Evolutionary conservation across 768 basidiomycete species (phyloP), one percentile per base, ranked within the genome.

Genomic region (Rhizopogon roseolus): DNA sequence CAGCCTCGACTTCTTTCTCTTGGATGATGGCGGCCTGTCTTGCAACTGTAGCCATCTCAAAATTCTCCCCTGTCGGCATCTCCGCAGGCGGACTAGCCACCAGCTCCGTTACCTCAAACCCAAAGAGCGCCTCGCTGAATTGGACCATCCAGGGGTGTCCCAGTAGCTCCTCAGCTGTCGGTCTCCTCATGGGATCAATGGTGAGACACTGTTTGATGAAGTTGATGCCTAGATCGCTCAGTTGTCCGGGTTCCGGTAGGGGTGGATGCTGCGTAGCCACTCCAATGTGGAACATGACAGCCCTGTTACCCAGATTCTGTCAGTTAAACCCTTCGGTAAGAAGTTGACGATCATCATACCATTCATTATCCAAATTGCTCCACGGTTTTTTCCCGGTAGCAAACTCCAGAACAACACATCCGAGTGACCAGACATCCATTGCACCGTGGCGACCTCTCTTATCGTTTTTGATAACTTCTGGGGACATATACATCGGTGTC

Each of bases 401-500:
- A 64, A 90, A 93, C 67, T 99, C 95, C 29, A 98, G 81, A 13
- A 98, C 86, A n/a, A 98, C 93, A 65, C 97, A 98, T 16, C 97
- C 97, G 54, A 98, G 72, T 22, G 93, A 92, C 97, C 97, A 99
- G 41, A 99, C 86, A 67, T 99, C 97, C 90, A 97, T 97, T 10
- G 96, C 93, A 16, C 97, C 97, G 58, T 91, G 85, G 49, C 88
- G 79, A 27, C 94, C 93, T 13, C 85, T 77, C 57, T 80, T 86
- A 62, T 96, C 93, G 62, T 90, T 97, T 73, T 96, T 92, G 75
- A 99, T 98, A 51, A 97, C 85, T 67, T 99, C 97, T 1, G 97
- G 97, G 5, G 95, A 97, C 93, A 99, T 98, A 70, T 99, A 98
- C 96, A 98, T 98, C 0, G 97, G 97, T 11, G 97, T 99, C 16